A percentile compares a stretch with the other conserved stretches of the same genome.
phyloP scores from a whole-genome alignment of 371 early-diverging fungal genomes.

The Phascolomyces articulosus region DNA sequence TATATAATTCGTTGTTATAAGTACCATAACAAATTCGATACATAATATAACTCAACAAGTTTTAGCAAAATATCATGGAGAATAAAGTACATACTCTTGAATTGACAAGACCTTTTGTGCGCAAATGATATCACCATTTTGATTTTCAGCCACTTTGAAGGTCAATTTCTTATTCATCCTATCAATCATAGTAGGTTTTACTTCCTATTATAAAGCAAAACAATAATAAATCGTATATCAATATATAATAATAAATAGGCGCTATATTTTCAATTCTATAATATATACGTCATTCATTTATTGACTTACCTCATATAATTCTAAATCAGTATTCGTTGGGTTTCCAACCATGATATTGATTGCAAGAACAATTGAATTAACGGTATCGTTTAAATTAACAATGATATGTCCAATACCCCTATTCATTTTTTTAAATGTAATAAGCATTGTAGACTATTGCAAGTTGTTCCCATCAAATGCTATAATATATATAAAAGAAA shows the following conservation, averaged over 20 bases:
- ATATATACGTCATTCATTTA: neutral
- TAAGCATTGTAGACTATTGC: too few relatives aligned
- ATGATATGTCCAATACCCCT: neutral
- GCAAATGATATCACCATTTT: conserved; percentile 3
- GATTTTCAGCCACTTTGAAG: neutral
- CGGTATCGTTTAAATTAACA: neutral
- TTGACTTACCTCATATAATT: neutral
- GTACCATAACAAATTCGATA: too few relatives aligned
- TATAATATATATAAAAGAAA: too few relatives aligned
- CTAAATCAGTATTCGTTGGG: neutral
- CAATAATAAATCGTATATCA: too few relatives aligned
- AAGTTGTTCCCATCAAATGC: neutral
- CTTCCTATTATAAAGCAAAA: neutral
- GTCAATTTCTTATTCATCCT: neutral
- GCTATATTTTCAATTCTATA: too few relatives aligned
- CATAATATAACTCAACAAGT: too few relatives aligned
- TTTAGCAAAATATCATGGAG: neutral
- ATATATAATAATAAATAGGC: too few relatives aligned
- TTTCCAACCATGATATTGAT: neutral
- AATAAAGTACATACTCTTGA: conserved; percentile 1
- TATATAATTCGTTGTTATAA: neutral
- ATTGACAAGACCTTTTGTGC: neutral
- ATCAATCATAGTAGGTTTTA: neutral
- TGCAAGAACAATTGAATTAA: neutral
- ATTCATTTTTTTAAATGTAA: too few relatives aligned